phyloP scores from a whole-genome alignment of 805 yeast genomes.

The Cyberlindnera misumaiensis region DNA sequence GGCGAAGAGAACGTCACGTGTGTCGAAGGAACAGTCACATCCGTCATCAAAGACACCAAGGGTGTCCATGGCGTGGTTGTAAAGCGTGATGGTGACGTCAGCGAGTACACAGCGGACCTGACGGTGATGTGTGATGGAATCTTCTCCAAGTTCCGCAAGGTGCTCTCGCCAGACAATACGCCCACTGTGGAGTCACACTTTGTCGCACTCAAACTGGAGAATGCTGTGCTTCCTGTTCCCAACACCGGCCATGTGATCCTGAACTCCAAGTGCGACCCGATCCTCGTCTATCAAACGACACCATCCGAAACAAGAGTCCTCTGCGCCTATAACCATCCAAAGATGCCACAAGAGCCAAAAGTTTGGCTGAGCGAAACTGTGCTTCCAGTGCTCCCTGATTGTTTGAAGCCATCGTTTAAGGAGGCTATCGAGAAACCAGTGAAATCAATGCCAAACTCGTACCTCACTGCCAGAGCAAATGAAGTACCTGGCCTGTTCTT shows the following conservation, averaged over 20 bases:
- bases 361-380: slow-evolving; percentile 56
- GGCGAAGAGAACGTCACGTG: slow-evolving; percentile 68
- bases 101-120: slow-evolving; percentile 49
- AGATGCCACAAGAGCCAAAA: slow-evolving; percentile 65
- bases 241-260: slow-evolving; percentile 86
- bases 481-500: slow-evolving; percentile 68
- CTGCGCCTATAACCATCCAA: slow-evolving; percentile 74
- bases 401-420: slow-evolving; percentile 59
- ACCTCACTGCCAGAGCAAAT: slow-evolving; percentile 70
- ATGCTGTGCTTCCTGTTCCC: slow-evolving; percentile 70
- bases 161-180: slow-evolving; percentile 48
- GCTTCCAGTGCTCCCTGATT: slow-evolving; percentile 60
- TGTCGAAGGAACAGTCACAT: slow-evolving; percentile 78
- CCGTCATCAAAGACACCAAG: slow-evolving; percentile 46
- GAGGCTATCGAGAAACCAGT: slow-evolving; percentile 56
- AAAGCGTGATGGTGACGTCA: slow-evolving; percentile 36
- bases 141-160: slow-evolving; percentile 84
- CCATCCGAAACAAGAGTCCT: slow-evolving; percentile 78
- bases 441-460: slow-evolving; percentile 92
- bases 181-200: slow-evolving; percentile 79
- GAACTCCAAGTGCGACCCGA: slow-evolving; percentile 75
- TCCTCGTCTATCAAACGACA: slow-evolving; percentile 81
- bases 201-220: slow-evolving; percentile 69
- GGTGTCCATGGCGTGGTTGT: slow-evolving; percentile 75
- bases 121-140: slow-evolving; percentile 90